A percentile compares a stretch with the other conserved stretches of the same genome.
phyloP scores from a whole-genome alignment of 768 basidiomycete species.

The Boletus vinaceobasis region DNA sequence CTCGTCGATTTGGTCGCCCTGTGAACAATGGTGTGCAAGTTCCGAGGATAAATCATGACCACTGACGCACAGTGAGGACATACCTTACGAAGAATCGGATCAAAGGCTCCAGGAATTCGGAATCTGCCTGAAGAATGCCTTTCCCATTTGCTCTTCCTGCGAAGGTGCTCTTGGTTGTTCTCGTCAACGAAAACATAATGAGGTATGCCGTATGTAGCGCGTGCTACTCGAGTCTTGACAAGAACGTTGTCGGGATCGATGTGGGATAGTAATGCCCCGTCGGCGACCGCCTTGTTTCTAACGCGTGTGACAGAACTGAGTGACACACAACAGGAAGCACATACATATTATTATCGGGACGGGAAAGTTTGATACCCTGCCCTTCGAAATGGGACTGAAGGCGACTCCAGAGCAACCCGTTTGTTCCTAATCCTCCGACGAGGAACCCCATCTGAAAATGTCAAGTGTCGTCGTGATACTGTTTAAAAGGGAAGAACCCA shows the following conservation, averaged over 20 bases:
- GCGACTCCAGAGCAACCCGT: slow-evolving; percentile 3
- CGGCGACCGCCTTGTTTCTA: slow-evolving; percentile 12
- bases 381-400: slow-evolving; percentile 4
- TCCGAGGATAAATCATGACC: background rate
- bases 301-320: background rate
- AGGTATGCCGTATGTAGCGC: background rate
- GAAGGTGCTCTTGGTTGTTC: background rate
- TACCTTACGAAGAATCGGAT: background rate
- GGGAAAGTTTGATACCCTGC: background rate
- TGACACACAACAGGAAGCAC: background rate
- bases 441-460: slow-evolving; percentile 7
- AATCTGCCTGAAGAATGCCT: background rate
- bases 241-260: background rate
- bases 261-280: slow-evolving; percentile 5
- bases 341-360: slow-evolving; percentile 10
- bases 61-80: background rate
- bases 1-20: background rate
- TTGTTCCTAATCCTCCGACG: slow-evolving; percentile 7
- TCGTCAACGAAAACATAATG: background rate
- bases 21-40: background rate
- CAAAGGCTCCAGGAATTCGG: background rate
- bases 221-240: background rate
- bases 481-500: background rate
- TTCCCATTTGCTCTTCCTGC: background rate
- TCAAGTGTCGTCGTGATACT: background rate